These are phyloP conservation scores for Hypoxylon intermedium DNA, from an alignment of 495 filamentous ascomycete genomes.

Conservation along the genomic window DNA sequence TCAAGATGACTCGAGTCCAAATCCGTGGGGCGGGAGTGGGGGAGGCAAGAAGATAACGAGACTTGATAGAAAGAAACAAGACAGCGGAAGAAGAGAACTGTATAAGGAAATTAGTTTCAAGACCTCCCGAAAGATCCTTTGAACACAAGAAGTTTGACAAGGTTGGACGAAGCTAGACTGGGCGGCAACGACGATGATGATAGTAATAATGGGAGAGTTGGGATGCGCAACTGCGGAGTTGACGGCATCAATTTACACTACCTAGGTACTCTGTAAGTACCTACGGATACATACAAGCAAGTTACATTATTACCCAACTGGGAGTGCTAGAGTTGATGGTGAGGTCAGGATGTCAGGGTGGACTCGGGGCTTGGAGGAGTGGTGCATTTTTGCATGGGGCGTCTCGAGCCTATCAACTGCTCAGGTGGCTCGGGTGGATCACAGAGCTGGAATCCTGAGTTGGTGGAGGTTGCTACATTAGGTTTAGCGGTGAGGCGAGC, in stretches of 20 bases:
- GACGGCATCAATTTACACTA: conserved; percentile 3
- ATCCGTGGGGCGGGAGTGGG: conserved; percentile 15
- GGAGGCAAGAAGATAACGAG: conserved; percentile 7
- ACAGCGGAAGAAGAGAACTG: conserved; percentile 5
- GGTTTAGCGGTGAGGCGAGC: conserved; percentile 11
- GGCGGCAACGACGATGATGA: conserved; percentile 41
- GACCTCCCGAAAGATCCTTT: conserved; percentile 9
- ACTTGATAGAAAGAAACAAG: conserved; percentile 13
- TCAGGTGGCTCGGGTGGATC: background rate
- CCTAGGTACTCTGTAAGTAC: background rate
- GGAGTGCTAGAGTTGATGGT: conserved; percentile 14
- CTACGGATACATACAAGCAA: too few species aligned
- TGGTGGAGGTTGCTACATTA: conserved; percentile 11
- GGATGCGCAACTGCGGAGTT: conserved; percentile 33
- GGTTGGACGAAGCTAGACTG: conserved; percentile 50
- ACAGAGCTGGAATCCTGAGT: background rate
- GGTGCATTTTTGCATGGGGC: conserved; percentile 17
- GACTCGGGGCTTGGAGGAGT: conserved; percentile 4
- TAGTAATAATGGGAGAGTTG: conserved; percentile 12
- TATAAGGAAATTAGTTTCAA: conserved; percentile 24
- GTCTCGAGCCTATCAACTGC: conserved; percentile 3
- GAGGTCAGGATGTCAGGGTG: conserved; percentile 25
- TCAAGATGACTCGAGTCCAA: conserved; percentile 12
- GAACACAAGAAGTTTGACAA: conserved; percentile 12
- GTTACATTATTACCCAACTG: conserved; percentile 18